Percentiles rank a stretch among this genome's conserved stretches.
Conservation (phyloP, 306 rosid genomes). For the Prunus mira region DNA sequence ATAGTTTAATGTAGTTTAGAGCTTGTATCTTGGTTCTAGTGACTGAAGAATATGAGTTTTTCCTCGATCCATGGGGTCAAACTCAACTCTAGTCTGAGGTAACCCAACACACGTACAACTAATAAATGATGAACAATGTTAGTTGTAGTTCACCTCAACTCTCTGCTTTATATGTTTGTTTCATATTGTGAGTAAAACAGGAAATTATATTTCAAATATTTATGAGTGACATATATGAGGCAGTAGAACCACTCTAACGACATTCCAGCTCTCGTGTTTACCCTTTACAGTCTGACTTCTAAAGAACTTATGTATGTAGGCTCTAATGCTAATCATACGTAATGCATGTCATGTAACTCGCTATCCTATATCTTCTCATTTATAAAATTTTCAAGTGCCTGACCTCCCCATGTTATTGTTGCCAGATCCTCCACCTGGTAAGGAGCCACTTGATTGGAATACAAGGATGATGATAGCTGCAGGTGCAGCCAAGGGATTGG, state of each 20-base stretch:
- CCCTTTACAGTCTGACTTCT: background rate
- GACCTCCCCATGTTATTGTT: background rate
- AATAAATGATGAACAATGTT: background rate
- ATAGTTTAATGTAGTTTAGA: background rate
- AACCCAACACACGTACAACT: background rate
- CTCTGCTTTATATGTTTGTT: background rate
- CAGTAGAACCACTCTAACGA: background rate
- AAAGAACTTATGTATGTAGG: background rate
- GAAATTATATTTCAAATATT: background rate
- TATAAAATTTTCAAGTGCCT: conserved; percentile 2
- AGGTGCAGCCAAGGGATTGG: conserved; percentile 69
- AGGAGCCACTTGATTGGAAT: conserved; percentile 57
- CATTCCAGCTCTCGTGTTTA: background rate
- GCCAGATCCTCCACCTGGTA: conserved; percentile 34
- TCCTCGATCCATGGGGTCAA: background rate
- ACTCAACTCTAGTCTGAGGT: background rate
- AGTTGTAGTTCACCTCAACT: background rate
- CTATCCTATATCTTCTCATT: background rate
- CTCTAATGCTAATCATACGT: background rate
- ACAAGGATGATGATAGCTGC: conserved; percentile 65
- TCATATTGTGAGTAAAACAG: background rate
- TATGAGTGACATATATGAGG: background rate
- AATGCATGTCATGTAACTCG: background rate
- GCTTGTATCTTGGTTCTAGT: background rate
- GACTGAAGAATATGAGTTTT: background rate